A percentile compares a stretch with the other conserved stretches of the same genome.
phyloP scores from a whole-genome alignment of 257 asterid species.

The Penstemon eatonii region DNA sequence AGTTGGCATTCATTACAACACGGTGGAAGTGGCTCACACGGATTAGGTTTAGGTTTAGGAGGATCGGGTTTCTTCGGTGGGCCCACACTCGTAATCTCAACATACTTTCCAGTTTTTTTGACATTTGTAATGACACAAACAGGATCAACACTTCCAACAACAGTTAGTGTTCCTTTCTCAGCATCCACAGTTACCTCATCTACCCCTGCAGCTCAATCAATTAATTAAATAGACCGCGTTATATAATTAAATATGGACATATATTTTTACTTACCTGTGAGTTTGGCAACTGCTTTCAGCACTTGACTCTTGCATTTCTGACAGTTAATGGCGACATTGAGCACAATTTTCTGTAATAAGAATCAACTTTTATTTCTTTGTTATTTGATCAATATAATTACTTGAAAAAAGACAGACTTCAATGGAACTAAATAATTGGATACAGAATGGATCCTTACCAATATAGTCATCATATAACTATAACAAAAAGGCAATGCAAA shows the following conservation, averaged over 20 bases:
- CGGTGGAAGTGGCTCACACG: constrained; percentile 13
- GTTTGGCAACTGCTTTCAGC: constrained; percentile 32
- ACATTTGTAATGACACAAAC: constrained; percentile 18
- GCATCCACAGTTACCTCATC: constrained; percentile 30
- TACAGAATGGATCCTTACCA: too few relatives aligned
- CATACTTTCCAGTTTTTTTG: constrained; percentile 29
- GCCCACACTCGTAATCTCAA: constrained; percentile 34
- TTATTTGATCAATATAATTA: too few relatives aligned
- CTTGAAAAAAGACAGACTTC: too few relatives aligned
- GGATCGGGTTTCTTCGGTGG: constrained; percentile 29
- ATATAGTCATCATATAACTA: too few relatives aligned
- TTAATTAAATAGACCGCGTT: not conserved
- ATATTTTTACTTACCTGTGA: constrained; percentile 24
- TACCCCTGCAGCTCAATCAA: constrained; percentile 23
- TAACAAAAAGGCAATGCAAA: too few relatives aligned
- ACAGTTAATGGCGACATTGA: constrained; percentile 35
- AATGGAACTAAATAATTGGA: too few relatives aligned
- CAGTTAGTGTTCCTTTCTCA: constrained; percentile 36
- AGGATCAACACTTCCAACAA: constrained; percentile 37
- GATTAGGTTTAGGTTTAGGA: not conserved
- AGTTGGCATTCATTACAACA: constrained; percentile 36
- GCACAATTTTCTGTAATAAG: constrained; percentile 28
- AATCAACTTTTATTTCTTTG: too few relatives aligned
- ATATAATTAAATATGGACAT: not conserved
- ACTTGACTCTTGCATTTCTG: constrained; percentile 29